Conservation (phyloP, 306 rosid genomes). For the Quercus variabilis region DNA sequence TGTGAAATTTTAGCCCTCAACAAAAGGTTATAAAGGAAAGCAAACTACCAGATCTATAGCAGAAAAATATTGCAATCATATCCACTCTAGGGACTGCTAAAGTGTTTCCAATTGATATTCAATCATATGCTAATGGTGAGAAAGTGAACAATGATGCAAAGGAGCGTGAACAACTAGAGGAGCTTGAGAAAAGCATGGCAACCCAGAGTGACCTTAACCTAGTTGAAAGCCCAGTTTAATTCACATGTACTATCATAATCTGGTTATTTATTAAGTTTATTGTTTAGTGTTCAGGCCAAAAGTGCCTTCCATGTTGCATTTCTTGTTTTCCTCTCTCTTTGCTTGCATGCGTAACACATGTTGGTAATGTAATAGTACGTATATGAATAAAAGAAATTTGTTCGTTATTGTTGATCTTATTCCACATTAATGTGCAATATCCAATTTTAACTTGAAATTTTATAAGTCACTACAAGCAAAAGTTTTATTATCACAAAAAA, state of each 20-base stretch:
- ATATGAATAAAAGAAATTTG: background rate
- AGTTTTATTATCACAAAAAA: no score
- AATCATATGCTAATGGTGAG: background rate
- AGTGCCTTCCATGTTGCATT: background rate
- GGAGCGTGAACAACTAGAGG: background rate
- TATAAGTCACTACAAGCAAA: no score
- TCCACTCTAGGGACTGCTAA: constrained; percentile 16
- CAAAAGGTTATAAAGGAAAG: background rate
- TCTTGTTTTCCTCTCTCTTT: background rate
- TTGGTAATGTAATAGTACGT: background rate
- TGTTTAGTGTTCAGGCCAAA: background rate
- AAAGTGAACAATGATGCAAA: background rate
- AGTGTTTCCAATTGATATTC: constrained; percentile 25
- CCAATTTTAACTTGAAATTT: background rate
- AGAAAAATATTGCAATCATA: constrained; percentile 16
- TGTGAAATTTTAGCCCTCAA: no score
- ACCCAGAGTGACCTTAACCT: background rate
- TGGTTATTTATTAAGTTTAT: background rate
- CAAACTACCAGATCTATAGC: constrained; percentile 19
- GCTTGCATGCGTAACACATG: background rate
- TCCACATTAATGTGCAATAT: background rate
- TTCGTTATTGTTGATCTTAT: background rate
- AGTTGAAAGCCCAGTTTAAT: background rate
- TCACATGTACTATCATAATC: background rate
- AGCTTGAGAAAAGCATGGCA: background rate